phyloP scores from a whole-genome alignment of 2,329 filamentous ascomycete species.

The Microsporum canis region DNA sequence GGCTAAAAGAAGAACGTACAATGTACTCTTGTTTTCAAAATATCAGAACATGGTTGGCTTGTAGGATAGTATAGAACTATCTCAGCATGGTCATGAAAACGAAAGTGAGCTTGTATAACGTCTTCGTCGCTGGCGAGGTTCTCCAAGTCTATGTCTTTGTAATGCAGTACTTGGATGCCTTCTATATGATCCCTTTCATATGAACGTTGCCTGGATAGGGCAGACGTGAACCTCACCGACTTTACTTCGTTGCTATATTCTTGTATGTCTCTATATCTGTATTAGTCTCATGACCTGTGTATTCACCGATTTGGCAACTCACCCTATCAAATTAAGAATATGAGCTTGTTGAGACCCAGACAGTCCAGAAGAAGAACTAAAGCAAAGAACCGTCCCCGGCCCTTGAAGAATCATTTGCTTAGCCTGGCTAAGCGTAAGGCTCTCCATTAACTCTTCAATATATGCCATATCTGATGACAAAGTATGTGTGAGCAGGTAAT shows the following conservation, averaged over 20 bases:
- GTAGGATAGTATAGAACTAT: background rate
- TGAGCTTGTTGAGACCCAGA: background rate
- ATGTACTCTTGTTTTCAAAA: background rate
- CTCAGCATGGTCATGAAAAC: background rate
- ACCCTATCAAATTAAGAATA: background rate
- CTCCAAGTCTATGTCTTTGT: background rate
- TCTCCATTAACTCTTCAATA: background rate
- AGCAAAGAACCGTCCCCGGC: background rate
- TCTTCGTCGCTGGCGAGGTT: background rate
- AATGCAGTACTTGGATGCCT: background rate
- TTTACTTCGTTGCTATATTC: background rate
- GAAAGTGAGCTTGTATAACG: background rate
- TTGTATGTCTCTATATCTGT: background rate
- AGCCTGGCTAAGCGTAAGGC: background rate
- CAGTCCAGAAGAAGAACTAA: background rate
- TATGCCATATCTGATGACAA: background rate
- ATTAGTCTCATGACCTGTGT: background rate
- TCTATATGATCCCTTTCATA: background rate
- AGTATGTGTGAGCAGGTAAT: background rate
- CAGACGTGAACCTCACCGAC: background rate
- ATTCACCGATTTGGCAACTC: background rate
- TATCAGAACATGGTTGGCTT: background rate
- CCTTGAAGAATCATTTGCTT: background rate
- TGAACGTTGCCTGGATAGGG: background rate
- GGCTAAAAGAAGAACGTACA: background rate